Evolutionary conservation across 495 filamentous ascomycete genomes (phyloP), one percentile per base, ranked within the genome.

Genomic region (Aspergillus asperescens): DNA sequence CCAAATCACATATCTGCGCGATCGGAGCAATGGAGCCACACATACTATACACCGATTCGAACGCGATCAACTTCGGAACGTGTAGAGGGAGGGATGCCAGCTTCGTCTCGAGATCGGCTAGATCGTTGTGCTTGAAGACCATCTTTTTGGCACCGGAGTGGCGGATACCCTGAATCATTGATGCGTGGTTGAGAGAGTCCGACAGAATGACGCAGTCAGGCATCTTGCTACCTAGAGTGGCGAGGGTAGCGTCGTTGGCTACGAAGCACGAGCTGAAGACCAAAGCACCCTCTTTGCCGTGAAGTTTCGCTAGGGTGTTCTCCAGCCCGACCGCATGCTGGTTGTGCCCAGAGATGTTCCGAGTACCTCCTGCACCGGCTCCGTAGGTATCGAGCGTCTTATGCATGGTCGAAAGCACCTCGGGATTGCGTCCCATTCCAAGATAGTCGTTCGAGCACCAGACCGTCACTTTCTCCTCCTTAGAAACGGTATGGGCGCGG

Each of bases 361-460:
- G 80, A 20, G 93, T 98, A 51, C 93, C 93, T 40, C 93, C 93
- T 25, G 93, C 93, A 47, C 93, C 93, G 15, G 94, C 90, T 34
- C 93, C 93, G 62, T 98, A 97, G 60, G 81, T 88, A 56, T 98
- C 93, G 4, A 98, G 77, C 7, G 93, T 96, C 57, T 90, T 78
- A 64, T 98, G 94, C 93, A 97, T 98, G 1, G 82, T 73, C 70
- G 89, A 83, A 55, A 98, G 72, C 4, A 98, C 94, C 24, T 89
- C 76, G 2, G 79, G 80, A 66, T 97, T 97, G 51, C 90, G 81
- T 18, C 93, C 92, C 93, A 98, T 98, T 52, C 93, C 93, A 8
- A 98, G 78, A 65, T 98, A 98, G 70, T 98, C 93, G 62, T 98
- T 98, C 58, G 91, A 95, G 77, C 93, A 98, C 93, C 94, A 98